These are phyloP conservation scores for Elsinoe perseae DNA, from an alignment of 2,329 filamentous ascomycete species.

Conservation along the genomic window DNA sequence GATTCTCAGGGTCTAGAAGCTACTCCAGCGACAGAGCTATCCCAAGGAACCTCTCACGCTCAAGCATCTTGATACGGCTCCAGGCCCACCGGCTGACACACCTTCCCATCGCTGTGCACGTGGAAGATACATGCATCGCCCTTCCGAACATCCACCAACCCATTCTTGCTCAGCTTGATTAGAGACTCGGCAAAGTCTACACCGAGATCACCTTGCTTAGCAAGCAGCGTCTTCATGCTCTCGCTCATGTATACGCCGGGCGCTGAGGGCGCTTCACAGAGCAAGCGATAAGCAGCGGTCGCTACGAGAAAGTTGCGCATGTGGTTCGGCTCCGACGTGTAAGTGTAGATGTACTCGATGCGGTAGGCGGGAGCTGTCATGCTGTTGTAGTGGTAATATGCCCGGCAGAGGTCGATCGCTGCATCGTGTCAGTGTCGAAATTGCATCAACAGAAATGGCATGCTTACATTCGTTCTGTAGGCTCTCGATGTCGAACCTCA, in stretches of 20 bases:
- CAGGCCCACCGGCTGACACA: conserved; percentile 10
- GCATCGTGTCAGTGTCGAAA: not conserved
- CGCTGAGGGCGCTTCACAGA: conserved; percentile 22
- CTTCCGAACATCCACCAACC: conserved; percentile 25
- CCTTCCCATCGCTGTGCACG: conserved; percentile 23
- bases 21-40: not conserved
- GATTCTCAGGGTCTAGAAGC: not conserved
- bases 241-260: conserved; percentile 22
- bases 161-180: conserved; percentile 24
- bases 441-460: not conserved
- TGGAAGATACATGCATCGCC: conserved; percentile 28
- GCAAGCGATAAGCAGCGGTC: conserved; percentile 28
- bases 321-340: conserved; percentile 22
- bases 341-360: conserved; percentile 31
- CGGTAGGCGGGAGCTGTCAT: conserved; percentile 32
- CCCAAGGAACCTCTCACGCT: not conserved
- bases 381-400: conserved; percentile 27
- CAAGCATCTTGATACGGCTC: conserved; percentile 17
- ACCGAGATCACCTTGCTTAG: conserved; percentile 24
- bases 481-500: conserved; percentile 24
- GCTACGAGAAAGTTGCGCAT: conserved; percentile 30
- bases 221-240: conserved; percentile 24
- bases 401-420: conserved; percentile 29
- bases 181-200: conserved; percentile 27
- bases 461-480: conserved; percentile 27